Evolutionary conservation across 2,329 filamentous ascomycete genomes (phyloP), one percentile per base, ranked within the genome.

Genomic region (Phoma sp.): DNA sequence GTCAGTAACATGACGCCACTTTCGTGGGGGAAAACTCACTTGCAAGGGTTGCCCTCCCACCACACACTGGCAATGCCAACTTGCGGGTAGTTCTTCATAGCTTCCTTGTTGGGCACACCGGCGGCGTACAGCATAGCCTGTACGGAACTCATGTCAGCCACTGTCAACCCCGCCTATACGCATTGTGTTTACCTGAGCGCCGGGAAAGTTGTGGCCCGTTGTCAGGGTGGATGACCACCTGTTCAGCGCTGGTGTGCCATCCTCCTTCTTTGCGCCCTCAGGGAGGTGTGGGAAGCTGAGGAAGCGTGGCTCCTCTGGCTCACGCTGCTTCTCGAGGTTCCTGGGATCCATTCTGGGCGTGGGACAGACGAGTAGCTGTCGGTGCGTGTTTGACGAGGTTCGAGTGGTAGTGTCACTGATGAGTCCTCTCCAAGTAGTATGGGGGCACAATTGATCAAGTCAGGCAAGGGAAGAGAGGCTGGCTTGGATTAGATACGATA

Each of bases 11-110:
- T 61, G 57, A 56, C 47, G 54, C 60, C 49, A 49, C 24, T 30
- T 18, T 35, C 48, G 59, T 58, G 56, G 42, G 36, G 46, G 18
- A 52, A 38, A 29, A 82, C 87, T 78, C 76, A 90, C 88, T 96
- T 96, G 86, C 93, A 97, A 33, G 93, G 91, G 72, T 97, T 97
- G 25, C 93, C 93, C 77, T 97, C 92, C 93, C 93, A 98, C 93
- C 93, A 97, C 4, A 97, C 90, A 4, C 89, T 92, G 7, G 92
- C 89, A 69, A 97, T 86, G 53, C 93, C 93, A 24, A 98, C 90
- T 60, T 98, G 93, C 10, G 93, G 91, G 47, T 89, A 89, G 52
- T 84, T 93, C 77, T 93, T 93, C 90, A 98, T 96, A 68, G 88
- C 86, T 51, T 95, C 82, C 66, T 86, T 83, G 70, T 91, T 85